Evolutionary conservation across 148 eudicot genomes (phyloP), one percentile per base, ranked within the genome.

Genomic region (Rhododendron griersonianum): DNA sequence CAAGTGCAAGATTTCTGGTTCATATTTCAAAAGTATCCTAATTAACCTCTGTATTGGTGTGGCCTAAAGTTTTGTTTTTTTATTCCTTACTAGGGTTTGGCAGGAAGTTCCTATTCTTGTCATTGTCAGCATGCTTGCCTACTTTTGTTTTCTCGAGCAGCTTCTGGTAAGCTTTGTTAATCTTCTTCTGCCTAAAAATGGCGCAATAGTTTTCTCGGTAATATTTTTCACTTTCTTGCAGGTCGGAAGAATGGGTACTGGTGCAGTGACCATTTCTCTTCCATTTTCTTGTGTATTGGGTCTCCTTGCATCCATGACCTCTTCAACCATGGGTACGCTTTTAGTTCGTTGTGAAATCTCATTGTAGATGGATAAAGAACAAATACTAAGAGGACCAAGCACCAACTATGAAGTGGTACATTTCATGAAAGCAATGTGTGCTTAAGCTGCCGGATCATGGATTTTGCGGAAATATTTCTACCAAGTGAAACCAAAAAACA

Each of bases 211-310:
- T 65, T 41, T 76, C 35, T 47, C 45, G 7, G 48, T n/a, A 65
- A 44, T 80, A 50, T 28, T 37, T 79, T 84, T 69, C 76, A 71
- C 73, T 74, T 86, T 35, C 82, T 18, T 78, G 80, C 88, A 96
- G 99, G 98, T 94, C 78, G 94, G 89, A 2, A 91, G 89, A 82
- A 89, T 96, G 99, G 93, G 96, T 47, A 92, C 93, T 13, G 91
- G 93, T 82, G 96, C 99, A 84, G 91, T 96, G 69, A 96, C 98
- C 33, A 86, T 96, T 82, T 95, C 99, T 86, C 92, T 96, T 89
- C 99, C 99, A 39, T 95, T 96, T 92, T 96, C 96, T 77, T 96
- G 98, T 89, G 89, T 92, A 75, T 85, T 96, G 84, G 99, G 98
- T 87, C 92, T 96, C 78, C 93, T 96, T 80, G 89, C 99, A 61